Base-by-base conservation (phyloP, 257 asterid species). In the Primulina huaijiensis region DNA sequence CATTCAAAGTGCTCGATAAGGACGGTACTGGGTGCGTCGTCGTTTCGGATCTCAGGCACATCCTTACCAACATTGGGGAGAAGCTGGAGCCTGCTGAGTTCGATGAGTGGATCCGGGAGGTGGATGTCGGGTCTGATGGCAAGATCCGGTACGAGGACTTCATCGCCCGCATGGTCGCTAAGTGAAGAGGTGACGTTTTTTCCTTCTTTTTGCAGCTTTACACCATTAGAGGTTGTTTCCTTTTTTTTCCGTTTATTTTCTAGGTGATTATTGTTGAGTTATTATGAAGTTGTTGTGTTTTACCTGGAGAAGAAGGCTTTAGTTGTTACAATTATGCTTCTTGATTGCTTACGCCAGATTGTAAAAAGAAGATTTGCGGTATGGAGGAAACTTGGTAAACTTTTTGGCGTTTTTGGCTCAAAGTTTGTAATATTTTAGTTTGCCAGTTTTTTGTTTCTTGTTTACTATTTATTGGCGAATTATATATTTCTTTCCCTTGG, bases 61-160 rank as follows among this genome's bases (percentile, higher is more conserved):
- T 92, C 29, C 77, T 92, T 40, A 91, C 97, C 19, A 89, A 90
- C 72, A 91, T 89, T 50, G 96, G 97, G 38, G 97, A 91, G 87
- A 91, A 92, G 76, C 79, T 92, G 70, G 96, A 92, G 84, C 93
- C 92, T 2, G 88, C 93, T 12, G 96, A 92, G 83, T 88, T 92
- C 60, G 98, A 92, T 52, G 98, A 92, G 83, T 92, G 98, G 98
- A 92, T 92, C 92, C 95, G 98, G 6, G 98, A 92, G 82, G 96
- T 92, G n/a, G 96, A 89, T 82, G 92, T 86, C 67, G 98, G 95
- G 71, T 81, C 98, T 67, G 98, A 92, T 70, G 98, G 96, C 61
- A 92, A 92, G 88, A 90, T 92, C 83, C 83, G 84, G 40, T 92
- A 89, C 69, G 98, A 89, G 88, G 97, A 86, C 75, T 92, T 92